A percentile compares a stretch with the other conserved stretches of the same genome.
These are phyloP conservation scores for Emergomyces orientalis DNA, from an alignment of 2,329 filamentous ascomycete species.

Conservation along the genomic window DNA sequence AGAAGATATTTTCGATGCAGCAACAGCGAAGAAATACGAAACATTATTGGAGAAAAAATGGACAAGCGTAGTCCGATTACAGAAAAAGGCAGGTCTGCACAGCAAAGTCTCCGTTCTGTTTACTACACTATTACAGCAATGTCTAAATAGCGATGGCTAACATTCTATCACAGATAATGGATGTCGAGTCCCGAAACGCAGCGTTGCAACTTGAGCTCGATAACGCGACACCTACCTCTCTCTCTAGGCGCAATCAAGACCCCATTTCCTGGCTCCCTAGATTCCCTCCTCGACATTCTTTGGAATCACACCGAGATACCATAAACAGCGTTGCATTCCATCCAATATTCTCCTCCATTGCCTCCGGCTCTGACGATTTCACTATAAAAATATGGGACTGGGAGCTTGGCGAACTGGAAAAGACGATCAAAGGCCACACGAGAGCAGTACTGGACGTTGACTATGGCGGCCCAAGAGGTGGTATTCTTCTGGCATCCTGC, in stretches of 20 bases:
- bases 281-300: slow-evolving; percentile 62
- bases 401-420: slow-evolving; percentile 73
- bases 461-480: slow-evolving; percentile 66
- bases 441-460: slow-evolving; percentile 71
- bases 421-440: slow-evolving; percentile 75
- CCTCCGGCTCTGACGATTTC: slow-evolving; percentile 72
- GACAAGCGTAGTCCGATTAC: slow-evolving; percentile 76
- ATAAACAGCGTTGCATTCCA: slow-evolving; percentile 79
- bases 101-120: slow-evolving; percentile 31
- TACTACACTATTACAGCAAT: slow-evolving; percentile 14
- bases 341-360: slow-evolving; percentile 70
- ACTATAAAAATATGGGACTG: slow-evolving; percentile 90
- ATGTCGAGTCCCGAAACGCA: slow-evolving; percentile 62
- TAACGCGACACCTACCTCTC: slow-evolving; percentile 60
- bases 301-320: slow-evolving; percentile 65
- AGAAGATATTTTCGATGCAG: slow-evolving; percentile 58
- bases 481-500: slow-evolving; percentile 63
- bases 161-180: slow-evolving; percentile 60
- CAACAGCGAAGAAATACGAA: slow-evolving; percentile 80
- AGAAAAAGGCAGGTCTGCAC: slow-evolving; percentile 56
- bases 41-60: slow-evolving; percentile 83
- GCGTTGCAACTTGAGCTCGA: slow-evolving; percentile 67
- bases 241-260: slow-evolving; percentile 66
- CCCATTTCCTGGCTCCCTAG: slow-evolving; percentile 68
- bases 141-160: slow-evolving; percentile 6